Conservation (phyloP, 352 stramenopile species). For the Globisporangium megalacanthum region DNA sequence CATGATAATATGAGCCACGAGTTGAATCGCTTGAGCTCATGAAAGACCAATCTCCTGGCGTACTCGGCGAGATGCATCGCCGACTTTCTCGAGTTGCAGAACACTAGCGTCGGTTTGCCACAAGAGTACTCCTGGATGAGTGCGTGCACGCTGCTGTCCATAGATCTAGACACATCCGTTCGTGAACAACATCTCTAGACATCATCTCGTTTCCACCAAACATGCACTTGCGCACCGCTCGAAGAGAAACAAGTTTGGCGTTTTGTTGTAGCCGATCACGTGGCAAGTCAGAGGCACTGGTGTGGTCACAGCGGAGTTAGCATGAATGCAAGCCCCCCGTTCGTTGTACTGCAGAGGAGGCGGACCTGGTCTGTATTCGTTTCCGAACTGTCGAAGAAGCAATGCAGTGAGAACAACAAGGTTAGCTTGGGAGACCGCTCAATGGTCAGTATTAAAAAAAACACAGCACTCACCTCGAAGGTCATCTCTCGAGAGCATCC, state of each 20-base stretch:
- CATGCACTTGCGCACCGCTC: constrained; percentile 17
- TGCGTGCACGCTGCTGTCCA: constrained; percentile 36
- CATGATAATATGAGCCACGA: not conserved
- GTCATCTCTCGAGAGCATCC: constrained; percentile 17
- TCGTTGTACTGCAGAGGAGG: not conserved
- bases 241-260: constrained; percentile 27
- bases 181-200: constrained; percentile 4
- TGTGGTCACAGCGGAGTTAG: not conserved
- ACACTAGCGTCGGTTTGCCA: constrained; percentile 51
- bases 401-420: not conserved
- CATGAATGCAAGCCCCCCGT: not conserved
- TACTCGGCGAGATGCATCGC: constrained; percentile 24
- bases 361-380: constrained; percentile 32
- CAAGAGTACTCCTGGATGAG: constrained; percentile 35
- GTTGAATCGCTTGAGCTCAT: not conserved
- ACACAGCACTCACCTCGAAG: constrained; percentile 15
- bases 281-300: constrained; percentile 25
- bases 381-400: constrained; percentile 27
- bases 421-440: not conserved
- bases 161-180: constrained; percentile 13
- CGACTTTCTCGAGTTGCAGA: constrained; percentile 37
- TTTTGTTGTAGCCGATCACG: constrained; percentile 23
- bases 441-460: not conserved
- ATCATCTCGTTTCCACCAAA: not conserved
- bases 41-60: not conserved